phyloP scores from a whole-genome alignment of 495 filamentous ascomycete genomes.

The Aspergillus asperescens region DNA sequence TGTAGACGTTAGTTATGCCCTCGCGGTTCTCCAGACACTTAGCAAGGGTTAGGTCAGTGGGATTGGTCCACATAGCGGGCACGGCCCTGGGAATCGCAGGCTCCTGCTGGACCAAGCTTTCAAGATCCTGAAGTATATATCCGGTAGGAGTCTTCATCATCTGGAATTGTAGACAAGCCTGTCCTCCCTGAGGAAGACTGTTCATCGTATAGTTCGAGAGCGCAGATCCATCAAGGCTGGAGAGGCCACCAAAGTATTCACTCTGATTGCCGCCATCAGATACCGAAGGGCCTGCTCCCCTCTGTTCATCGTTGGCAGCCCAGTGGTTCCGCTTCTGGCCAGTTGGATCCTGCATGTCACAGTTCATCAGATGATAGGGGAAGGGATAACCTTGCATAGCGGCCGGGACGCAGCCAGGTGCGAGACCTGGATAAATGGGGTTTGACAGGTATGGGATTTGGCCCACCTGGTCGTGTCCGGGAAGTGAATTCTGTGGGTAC shows the following conservation, averaged over 20 bases:
- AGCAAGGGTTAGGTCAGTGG: constrained; percentile 70
- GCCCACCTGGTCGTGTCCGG: constrained; percentile 27
- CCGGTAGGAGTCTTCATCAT: constrained; percentile 47
- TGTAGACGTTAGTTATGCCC: constrained; percentile 92
- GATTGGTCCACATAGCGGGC: constrained; percentile 73
- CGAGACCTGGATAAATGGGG: constrained; percentile 19
- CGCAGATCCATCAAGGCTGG: constrained; percentile 16
- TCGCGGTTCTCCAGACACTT: constrained; percentile 88
- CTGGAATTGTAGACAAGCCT: constrained; percentile 29
- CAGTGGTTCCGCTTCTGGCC: constrained; percentile 10
- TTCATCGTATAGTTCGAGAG: constrained; percentile 24
- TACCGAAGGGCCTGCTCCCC: constrained; percentile 12
- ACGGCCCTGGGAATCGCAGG: constrained; percentile 86
- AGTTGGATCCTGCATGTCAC: constrained; percentile 10
- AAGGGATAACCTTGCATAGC: constrained; percentile 25
- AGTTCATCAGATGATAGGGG: constrained; percentile 30
- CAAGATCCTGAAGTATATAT: constrained; percentile 59
- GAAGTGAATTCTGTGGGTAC: constrained; percentile 18
- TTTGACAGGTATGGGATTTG: constrained; percentile 29
- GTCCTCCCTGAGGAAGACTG: constrained; percentile 21
- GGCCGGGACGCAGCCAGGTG: constrained; percentile 12
- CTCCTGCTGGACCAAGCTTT: constrained; percentile 64
- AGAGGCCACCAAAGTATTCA: constrained; percentile 22
- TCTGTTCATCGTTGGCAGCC: constrained; percentile 24
- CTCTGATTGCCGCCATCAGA: constrained; percentile 19